These are phyloP conservation scores for Podosphaera xanthii DNA, from an alignment of 2,329 filamentous ascomycete genomes.

Conservation along the genomic window DNA sequence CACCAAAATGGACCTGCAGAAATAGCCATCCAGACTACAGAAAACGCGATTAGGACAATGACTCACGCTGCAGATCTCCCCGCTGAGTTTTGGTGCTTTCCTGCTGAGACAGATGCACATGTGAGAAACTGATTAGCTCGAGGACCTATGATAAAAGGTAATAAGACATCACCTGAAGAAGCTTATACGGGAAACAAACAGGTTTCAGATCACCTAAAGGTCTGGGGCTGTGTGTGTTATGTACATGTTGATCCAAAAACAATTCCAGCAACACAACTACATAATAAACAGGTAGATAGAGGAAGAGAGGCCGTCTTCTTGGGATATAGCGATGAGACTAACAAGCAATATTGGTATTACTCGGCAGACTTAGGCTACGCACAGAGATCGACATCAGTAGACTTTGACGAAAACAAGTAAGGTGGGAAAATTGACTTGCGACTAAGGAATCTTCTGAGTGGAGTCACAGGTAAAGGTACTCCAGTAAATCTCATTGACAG, in stretches of 20 bases:
- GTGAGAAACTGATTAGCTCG: neutral
- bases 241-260: neutral
- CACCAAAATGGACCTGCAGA: neutral
- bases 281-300: constrained; percentile 1
- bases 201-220: neutral
- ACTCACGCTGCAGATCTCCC: neutral
- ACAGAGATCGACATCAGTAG: neutral
- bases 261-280: neutral
- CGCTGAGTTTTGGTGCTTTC: constrained; percentile 1
- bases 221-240: neutral
- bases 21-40: neutral
- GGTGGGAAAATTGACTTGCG: neutral
- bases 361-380: neutral
- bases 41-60: neutral
- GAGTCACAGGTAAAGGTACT: neutral
- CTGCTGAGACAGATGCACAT: neutral
- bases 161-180: neutral
- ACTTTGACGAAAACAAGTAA: neutral
- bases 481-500: neutral
- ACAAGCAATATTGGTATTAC: neutral
- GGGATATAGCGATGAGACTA: neutral
- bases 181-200: neutral
- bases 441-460: neutral
- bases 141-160: too few species aligned
- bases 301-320: neutral